Evolutionary conservation across 768 basidiomycete species (phyloP).

Genomic region (Mrakia blollopis): DNA sequence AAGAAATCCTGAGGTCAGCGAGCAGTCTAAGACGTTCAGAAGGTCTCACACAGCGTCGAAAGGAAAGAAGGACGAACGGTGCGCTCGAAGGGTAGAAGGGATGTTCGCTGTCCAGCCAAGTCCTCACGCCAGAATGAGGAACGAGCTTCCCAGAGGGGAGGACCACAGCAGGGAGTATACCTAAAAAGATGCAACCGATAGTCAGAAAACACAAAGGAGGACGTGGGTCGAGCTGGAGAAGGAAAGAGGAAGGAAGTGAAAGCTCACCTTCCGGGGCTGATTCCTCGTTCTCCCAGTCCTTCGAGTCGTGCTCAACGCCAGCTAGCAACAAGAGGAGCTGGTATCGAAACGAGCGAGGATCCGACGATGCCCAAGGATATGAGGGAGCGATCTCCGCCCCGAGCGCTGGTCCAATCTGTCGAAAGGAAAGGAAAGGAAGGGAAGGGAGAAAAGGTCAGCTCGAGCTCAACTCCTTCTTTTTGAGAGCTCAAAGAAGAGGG

Average conservation of each 20-base stretch:
- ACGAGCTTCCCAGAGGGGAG: slow-evolving; percentile 15
- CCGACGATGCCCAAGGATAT: slow-evolving; percentile 18
- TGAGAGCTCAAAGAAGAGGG: neutral
- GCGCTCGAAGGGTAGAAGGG: slow-evolving; percentile 18
- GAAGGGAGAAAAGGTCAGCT: slow-evolving; percentile 4
- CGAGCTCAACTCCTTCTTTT: slow-evolving; percentile 34
- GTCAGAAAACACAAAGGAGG: neutral
- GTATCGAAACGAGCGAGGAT: slow-evolving; percentile 18
- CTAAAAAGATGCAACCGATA: neutral
- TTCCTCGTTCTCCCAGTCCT: slow-evolving; percentile 23
- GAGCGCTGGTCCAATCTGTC: neutral
- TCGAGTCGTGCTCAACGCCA: slow-evolving; percentile 5
- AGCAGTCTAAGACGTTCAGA: too few relatives aligned
- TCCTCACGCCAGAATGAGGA: slow-evolving; percentile 16
- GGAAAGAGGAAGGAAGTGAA: neutral
- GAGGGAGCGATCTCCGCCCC: slow-evolving; percentile 4
- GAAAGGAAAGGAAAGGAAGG: neutral
- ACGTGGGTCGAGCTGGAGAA: neutral
- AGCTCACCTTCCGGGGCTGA: slow-evolving; percentile 25
- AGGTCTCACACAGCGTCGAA: too few relatives aligned
- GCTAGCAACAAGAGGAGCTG: slow-evolving; percentile 17
- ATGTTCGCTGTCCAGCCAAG: slow-evolving; percentile 23
- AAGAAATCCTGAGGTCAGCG: neutral
- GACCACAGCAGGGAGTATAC: slow-evolving; percentile 9
- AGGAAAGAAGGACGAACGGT: slow-evolving; percentile 1